phyloP scores from a whole-genome alignment of 2,329 filamentous ascomycete species.

The Paecilomyces formosus region DNA sequence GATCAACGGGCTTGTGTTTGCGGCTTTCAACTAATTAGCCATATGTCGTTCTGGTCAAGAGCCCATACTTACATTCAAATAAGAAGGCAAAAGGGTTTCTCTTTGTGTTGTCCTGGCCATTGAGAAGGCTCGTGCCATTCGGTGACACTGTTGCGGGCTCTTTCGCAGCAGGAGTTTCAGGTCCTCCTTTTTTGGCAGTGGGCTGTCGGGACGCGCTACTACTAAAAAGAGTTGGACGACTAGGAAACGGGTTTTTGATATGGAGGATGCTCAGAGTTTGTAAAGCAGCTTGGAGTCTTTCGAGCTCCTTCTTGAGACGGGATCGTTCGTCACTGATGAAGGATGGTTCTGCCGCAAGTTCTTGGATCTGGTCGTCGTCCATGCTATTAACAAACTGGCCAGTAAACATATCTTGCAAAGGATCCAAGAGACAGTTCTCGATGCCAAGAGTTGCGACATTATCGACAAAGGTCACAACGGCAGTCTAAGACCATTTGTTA shows the following conservation, averaged over 20 bases:
- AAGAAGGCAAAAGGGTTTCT: no score
- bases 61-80: no score
- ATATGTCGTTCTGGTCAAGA: no score
- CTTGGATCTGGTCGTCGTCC: background rate
- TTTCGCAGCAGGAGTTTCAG: background rate
- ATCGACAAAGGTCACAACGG: constrained; percentile 39
- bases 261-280: background rate
- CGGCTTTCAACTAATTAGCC: no score
- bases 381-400: background rate
- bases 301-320: background rate
- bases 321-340: background rate
- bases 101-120: no score
- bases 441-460: constrained; percentile 43
- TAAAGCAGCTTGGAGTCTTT: background rate
- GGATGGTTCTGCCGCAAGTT: background rate
- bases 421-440: constrained; percentile 41
- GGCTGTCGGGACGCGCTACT: background rate
- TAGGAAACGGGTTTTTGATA: background rate
- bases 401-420: constrained; percentile 34
- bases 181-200: background rate
- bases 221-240: background rate
- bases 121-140: no score
- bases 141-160: background rate
- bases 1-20: no score
- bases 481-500: constrained; percentile 10